Conservation (phyloP, 805 yeast species). For the Spathaspora passalidarum region DNA sequence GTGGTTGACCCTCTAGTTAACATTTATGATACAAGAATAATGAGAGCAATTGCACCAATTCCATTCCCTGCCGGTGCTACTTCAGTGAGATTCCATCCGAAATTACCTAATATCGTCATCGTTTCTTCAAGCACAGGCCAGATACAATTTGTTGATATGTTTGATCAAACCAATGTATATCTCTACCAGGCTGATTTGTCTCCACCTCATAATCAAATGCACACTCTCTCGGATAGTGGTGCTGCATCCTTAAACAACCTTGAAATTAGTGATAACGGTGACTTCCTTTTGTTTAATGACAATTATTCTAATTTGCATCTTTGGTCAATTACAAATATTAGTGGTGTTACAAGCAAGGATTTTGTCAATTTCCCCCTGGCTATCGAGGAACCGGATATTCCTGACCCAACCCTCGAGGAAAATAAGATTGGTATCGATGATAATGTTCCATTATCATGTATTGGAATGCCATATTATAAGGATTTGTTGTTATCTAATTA, state of each 20-base stretch:
- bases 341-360: constrained; percentile 22
- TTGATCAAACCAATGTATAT: constrained; percentile 66
- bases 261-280: constrained; percentile 70
- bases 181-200: constrained; percentile 64
- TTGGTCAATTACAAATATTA: constrained; percentile 53
- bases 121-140: constrained; percentile 78
- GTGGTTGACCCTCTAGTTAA: constrained; percentile 75
- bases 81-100: constrained; percentile 82
- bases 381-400: constrained; percentile 55
- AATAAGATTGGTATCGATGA: constrained; percentile 31
- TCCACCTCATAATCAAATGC: constrained; percentile 8
- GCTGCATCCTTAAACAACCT: constrained; percentile 40
- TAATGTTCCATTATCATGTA: constrained; percentile 57
- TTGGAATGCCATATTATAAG: constrained; percentile 87
- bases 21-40: constrained; percentile 72
- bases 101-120: constrained; percentile 70
- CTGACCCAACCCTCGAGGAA: constrained; percentile 17
- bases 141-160: constrained; percentile 79
- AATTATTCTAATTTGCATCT: constrained; percentile 57
- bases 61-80: constrained; percentile 90
- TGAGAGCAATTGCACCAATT: constrained; percentile 72
- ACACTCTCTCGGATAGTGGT: neutral
- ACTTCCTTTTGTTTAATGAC: constrained; percentile 69
- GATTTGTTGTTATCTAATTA: constrained; percentile 77
- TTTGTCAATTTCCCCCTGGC: constrained; percentile 36